These are phyloP conservation scores for Coniophora puteana DNA, from an alignment of 1,284 basidiomycete genomes.

Conservation along the genomic window DNA sequence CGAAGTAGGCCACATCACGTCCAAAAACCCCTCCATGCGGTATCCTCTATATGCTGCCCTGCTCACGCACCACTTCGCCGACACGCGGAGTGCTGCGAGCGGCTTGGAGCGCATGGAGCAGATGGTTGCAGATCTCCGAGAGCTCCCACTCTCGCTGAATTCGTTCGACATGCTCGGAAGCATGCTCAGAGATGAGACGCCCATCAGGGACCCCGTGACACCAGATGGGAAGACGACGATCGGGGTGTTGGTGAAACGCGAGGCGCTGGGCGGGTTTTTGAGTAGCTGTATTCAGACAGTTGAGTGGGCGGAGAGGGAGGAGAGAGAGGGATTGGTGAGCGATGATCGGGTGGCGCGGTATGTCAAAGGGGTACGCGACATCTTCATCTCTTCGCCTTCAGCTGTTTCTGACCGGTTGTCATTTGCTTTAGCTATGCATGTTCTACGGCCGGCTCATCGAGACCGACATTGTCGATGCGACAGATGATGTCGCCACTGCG, in stretches of 20 bases:
- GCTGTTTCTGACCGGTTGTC: slow-evolving; percentile 6
- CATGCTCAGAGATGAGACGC: slow-evolving; percentile 56
- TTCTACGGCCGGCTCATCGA: slow-evolving; percentile 71
- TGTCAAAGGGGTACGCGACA: slow-evolving; percentile 56
- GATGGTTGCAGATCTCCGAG: too few relatives aligned
- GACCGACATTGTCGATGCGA: slow-evolving; percentile 53
- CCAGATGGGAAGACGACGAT: slow-evolving; percentile 53
- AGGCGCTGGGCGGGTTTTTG: slow-evolving; percentile 66
- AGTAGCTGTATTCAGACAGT: slow-evolving; percentile 64
- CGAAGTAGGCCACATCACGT: slow-evolving; percentile 25
- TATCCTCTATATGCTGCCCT: slow-evolving; percentile 50
- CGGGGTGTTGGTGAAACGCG: slow-evolving; percentile 55
- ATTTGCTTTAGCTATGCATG: slow-evolving; percentile 59
- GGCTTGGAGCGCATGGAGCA: slow-evolving; percentile 25
- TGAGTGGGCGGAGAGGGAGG: slow-evolving; percentile 60
- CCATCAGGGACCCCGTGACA: slow-evolving; percentile 32
- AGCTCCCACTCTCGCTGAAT: slow-evolving; percentile 67
- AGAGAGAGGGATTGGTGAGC: slow-evolving; percentile 57
- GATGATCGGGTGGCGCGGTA: slow-evolving; percentile 71
- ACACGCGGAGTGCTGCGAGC: too few relatives aligned
- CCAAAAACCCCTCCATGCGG: slow-evolving; percentile 35
- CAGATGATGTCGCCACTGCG: slow-evolving; percentile 58
- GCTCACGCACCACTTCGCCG: slow-evolving; percentile 38
- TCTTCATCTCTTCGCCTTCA: not conserved
- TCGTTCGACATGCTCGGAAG: slow-evolving; percentile 70